Conservation (phyloP, 441 rosid genomes). For the Bruguiera hainesii region DNA sequence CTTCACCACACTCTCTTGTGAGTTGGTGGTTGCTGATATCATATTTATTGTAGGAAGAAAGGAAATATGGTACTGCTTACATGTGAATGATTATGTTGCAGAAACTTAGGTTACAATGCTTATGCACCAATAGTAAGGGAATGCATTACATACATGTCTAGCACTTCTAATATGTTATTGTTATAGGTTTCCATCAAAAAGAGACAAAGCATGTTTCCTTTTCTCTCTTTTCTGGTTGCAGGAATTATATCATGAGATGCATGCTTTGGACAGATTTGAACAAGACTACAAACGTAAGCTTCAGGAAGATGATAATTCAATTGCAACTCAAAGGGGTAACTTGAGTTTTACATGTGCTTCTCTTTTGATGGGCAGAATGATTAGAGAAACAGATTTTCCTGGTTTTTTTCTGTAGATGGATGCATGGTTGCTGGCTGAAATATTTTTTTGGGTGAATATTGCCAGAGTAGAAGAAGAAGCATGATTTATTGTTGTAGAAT, state of each 20-base stretch:
- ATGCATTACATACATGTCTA: neutral
- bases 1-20: too few species aligned
- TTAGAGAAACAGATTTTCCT: neutral
- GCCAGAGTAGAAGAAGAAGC: too few species aligned
- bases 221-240: conserved; percentile 30
- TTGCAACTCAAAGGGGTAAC: conserved; percentile 67
- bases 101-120: neutral
- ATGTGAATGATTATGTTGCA: too few species aligned
- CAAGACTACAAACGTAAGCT: conserved; percentile 96
- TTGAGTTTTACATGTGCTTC: conserved; percentile 9
- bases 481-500: too few species aligned
- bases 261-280: conserved; percentile 96
- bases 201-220: neutral
- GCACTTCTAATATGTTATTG: neutral
- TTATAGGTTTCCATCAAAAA: neutral
- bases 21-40: too few species aligned
- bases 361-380: neutral
- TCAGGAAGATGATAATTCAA: conserved; percentile 82
- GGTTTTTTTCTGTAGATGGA: too few species aligned
- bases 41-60: too few species aligned
- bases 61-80: too few species aligned
- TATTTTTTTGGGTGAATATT: too few species aligned
- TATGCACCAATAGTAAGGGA: neutral
- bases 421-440: too few species aligned
- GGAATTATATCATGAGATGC: conserved; percentile 98